Percentiles rank a stretch among this genome's conserved stretches.
phyloP scores from a whole-genome alignment of 768 basidiomycete species.

The Clitopilus hobsonii region DNA sequence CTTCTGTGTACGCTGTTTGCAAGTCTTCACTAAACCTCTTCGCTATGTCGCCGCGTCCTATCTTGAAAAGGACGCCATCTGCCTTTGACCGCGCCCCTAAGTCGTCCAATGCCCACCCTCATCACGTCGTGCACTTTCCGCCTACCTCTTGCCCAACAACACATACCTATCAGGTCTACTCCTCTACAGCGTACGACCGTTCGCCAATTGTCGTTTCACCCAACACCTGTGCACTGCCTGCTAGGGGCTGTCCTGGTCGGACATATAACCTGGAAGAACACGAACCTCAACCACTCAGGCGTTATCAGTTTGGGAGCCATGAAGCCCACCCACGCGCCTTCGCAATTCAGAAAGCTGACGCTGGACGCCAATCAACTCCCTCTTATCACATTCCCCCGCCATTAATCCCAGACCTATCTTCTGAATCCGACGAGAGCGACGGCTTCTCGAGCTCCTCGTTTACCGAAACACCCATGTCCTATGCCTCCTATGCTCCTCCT shows the following conservation, averaged over 20 bases:
- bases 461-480: conserved; percentile 5
- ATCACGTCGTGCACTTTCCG: conserved; percentile 45
- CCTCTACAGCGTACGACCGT: conserved; percentile 68
- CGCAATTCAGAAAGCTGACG: conserved; percentile 13
- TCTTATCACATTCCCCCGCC: conserved; percentile 32
- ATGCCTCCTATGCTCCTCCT: neutral
- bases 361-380: conserved; percentile 10
- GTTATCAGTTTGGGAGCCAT: conserved; percentile 23
- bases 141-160: conserved; percentile 46
- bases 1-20: conserved; percentile 2
- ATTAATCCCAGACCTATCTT: conserved; percentile 58
- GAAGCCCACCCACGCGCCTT: conserved; percentile 45
- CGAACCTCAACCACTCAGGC: conserved; percentile 9
- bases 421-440: conserved; percentile 65
- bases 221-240: conserved; percentile 73
- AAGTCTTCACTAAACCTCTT: neutral
- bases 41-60: conserved; percentile 45
- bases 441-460: conserved; percentile 36
- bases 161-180: conserved; percentile 46
- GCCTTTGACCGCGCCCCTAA: conserved; percentile 20
- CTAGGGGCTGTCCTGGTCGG: conserved; percentile 70
- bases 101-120: conserved; percentile 20
- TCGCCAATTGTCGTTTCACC: conserved; percentile 72
- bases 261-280: conserved; percentile 52
- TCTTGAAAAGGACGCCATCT: conserved; percentile 37